These are phyloP conservation scores for Didymosphaeria variabile DNA, from an alignment of 2,329 filamentous ascomycete genomes.

Conservation along the genomic window DNA sequence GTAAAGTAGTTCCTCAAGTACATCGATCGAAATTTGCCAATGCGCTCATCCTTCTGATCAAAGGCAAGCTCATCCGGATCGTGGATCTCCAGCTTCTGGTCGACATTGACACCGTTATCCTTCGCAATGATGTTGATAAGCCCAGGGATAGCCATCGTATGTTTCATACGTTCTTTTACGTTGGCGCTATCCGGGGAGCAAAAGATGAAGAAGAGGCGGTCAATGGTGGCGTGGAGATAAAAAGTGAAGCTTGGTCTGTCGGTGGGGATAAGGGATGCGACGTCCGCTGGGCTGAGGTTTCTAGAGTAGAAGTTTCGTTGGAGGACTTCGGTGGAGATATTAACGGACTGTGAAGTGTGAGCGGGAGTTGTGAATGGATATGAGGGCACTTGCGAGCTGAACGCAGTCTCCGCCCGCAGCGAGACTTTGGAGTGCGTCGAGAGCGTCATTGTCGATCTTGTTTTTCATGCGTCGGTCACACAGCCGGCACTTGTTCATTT, in stretches of 20 bases:
- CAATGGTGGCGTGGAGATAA: constrained; percentile 30
- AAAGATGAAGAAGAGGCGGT: constrained; percentile 36
- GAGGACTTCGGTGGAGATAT: constrained; percentile 30
- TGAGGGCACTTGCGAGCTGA: constrained; percentile 29
- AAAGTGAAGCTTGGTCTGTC: constrained; percentile 37
- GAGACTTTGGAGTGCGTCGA: constrained; percentile 27
- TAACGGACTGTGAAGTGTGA: constrained; percentile 24
- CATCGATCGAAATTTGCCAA: constrained; percentile 33
- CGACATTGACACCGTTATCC: constrained; percentile 30
- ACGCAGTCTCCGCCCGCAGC: constrained; percentile 23
- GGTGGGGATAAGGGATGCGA: constrained; percentile 25
- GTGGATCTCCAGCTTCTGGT: constrained; percentile 42
- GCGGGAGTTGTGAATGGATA: not conserved
- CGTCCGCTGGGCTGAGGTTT: constrained; percentile 5
- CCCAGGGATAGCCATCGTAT: constrained; percentile 40
- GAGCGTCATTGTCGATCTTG: constrained; percentile 29
- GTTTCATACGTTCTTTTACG: constrained; percentile 40
- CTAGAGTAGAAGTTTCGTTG: constrained; percentile 19
- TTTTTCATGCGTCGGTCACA: constrained; percentile 47
- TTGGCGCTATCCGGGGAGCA: constrained; percentile 33
- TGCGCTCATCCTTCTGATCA: constrained; percentile 21
- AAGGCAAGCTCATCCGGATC: constrained; percentile 34
- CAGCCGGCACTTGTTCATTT: constrained; percentile 38
- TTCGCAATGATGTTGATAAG: constrained; percentile 39
- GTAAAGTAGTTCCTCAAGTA: constrained; percentile 28